Evolutionary conservation across 129 eudicot species (phyloP), one percentile per base, ranked within the genome.

Genomic region (Arctium minus): DNA sequence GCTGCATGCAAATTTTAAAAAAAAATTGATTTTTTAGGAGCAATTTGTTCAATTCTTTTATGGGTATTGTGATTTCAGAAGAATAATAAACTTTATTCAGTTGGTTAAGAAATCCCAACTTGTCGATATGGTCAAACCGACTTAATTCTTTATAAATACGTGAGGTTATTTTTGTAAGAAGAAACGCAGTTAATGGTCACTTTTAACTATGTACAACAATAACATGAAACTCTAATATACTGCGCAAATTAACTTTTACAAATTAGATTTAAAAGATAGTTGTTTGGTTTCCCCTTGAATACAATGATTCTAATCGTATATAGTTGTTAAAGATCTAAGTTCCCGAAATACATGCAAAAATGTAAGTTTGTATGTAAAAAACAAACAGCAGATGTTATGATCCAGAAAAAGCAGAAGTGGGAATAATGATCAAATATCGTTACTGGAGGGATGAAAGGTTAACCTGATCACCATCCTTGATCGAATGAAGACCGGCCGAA

Each of bases 391-490:
- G 2, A 15, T 2, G 9, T 46, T 30, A 32, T 39, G 4, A 79
- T 15, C 39, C 73, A 78, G 53, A 56, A 13, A 17, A 35, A 44
- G 33, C 80, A 76, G 13, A 8, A 29, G 48, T 13, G 40, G 8
- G 3, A 79, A 85, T 71, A 32, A 27, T 10, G 15, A 8, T 11
- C 13, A 9, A 32, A 46, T 10, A 39, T 30, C 33, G 48, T 46
- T 68, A 17, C 32, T 5, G n/a, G 48, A 85, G 46, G 33, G 44
- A 48, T 17, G 50, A 67, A 53, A 36, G 31, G 89, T 73, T 17
- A 72, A 93, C 97, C 97, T 91, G 81, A 81, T 93, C 96, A 29
- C 97, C 96, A 40, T 93, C 97, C 78, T 84, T 86, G 77, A 93
- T 85, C 71, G 92, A 86, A 72, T 86, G 84, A 76, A 80, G 50